Evolutionary conservation across 2,329 filamentous ascomycete species (phyloP), one percentile per base, ranked within the genome.

Genomic region (Aotearoamyces nothofagi): DNA sequence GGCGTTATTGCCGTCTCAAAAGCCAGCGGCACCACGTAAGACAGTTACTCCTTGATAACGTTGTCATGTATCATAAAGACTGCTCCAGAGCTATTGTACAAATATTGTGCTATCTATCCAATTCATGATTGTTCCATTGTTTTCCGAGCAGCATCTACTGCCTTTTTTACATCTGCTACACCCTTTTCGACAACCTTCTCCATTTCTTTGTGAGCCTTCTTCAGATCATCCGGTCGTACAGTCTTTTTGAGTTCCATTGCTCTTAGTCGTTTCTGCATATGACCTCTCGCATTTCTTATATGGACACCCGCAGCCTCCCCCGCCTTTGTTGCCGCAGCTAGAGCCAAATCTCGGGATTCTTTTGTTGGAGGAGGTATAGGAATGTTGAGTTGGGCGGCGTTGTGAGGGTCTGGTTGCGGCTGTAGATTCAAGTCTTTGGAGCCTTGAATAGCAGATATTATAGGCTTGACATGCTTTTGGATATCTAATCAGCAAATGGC

Each of bases 351-450:
- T 15, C 63, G 52, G n/a, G 59, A 57, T 37, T 70, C 66, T 27
- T 63, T 66, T 0, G 66, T 72, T 0, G 66, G 64, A 4, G 67
- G 63, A 1, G 66, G 66, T 14, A 71, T 58, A 12, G 63, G 60
- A 11, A 72, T 54, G 27, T 62, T 56, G 6, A 71, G 52, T 5
- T 65, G 60, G n/a, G 58, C 53, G 0, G 61, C 53, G 22, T 60
- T 61, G 14, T 56, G 51, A 4, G 57, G 39, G 30, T 66, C 63
- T 2, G 58, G 55, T 27, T 56, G 47, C 0, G 61, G 54, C 33
- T 65, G 61, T 0, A 68, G 55, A 29, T 58, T 63, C 29, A 69
- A 53, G 15, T 45, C 41, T 22, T 54, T 48, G 3, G 62, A 61
- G 6, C 54, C 48, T 29, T 62, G 60, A 22, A 72, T 68, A n/a